phyloP scores from a whole-genome alignment of 352 stramenopile species.

The Phytophthora pini region DNA sequence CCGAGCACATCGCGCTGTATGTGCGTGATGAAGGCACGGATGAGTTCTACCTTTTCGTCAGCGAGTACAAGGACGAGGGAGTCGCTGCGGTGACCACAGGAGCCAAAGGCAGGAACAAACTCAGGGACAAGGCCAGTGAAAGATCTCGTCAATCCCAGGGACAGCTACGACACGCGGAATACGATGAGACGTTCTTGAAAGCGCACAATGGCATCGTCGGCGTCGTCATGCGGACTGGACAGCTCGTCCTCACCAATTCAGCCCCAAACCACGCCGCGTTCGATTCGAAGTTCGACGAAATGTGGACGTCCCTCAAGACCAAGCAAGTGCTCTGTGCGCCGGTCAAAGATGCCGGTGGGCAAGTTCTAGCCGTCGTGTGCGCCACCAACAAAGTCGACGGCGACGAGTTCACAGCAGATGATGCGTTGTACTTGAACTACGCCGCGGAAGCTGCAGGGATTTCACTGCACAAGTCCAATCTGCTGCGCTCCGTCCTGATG shows the following conservation, averaged over 20 bases:
- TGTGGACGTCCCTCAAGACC: conserved; percentile 57
- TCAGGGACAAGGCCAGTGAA: conserved; percentile 6
- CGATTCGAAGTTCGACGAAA: conserved; percentile 61
- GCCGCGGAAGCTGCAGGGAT: conserved; percentile 74
- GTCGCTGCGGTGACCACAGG: background rate
- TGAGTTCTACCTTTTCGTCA: conserved; percentile 65
- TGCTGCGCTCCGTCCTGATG: conserved; percentile 69
- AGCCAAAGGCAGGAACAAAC: conserved; percentile 19
- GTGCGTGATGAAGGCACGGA: conserved; percentile 70
- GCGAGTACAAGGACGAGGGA: conserved; percentile 11
- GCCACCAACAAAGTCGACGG: conserved; percentile 77
- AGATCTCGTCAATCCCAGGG: conserved; percentile 5
- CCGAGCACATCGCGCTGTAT: conserved; percentile 73
- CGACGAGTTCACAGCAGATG: conserved; percentile 70
- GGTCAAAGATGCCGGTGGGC: conserved; percentile 57
- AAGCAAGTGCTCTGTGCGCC: conserved; percentile 67
- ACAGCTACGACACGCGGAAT: conserved; percentile 35
- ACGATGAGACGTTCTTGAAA: conserved; percentile 62
- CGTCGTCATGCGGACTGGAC: conserved; percentile 65
- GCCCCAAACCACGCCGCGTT: conserved; percentile 61
- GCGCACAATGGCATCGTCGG: conserved; percentile 78
- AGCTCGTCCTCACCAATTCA: conserved; percentile 71
- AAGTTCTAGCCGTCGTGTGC: conserved; percentile 66
- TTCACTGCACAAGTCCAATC: conserved; percentile 73
- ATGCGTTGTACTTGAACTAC: conserved; percentile 80